Evolutionary conservation across 1,284 basidiomycete species (phyloP), one percentile per base, ranked within the genome.

Genomic region (Irpex sp.): DNA sequence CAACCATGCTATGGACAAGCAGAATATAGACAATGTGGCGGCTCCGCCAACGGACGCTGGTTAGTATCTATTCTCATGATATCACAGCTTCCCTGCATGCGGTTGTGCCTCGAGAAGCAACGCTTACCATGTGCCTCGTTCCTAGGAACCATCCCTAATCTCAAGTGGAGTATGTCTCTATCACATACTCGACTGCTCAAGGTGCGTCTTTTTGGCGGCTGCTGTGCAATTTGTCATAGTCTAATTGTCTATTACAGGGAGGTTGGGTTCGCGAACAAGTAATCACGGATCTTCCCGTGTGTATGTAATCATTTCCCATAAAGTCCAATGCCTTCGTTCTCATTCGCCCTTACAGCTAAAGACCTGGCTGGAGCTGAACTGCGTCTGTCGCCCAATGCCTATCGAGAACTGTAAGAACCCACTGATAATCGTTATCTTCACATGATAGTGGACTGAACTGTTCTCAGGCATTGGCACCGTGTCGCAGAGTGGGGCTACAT

Each of bases 311-410:
- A 44, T 8, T 19, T 11, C 40, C 9, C 48, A 44, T 61, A 54
- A 40, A 13, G 34, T 38, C 26, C 49, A 17, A 13, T 26, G 59
- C 31, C 44, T 26, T 59, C 48, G 54, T 60, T 54, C 31, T 64
- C 58, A 62, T 68, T 58, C 58, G 58, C 62, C 59, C 36, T 21
- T 64, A 59, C 57, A 72, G 71, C 71, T 1, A 70, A 72, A 62
- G 73, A 74, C 54, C 64, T 78, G 19, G 74, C 77, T 11, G 75
- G 71, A n/a, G 77, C 76, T n/a, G 75, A 79, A 61, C 71, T 78
- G 68, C 73, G 75, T 17, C 69, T 79, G 40, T 75, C 77, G 8
- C 69, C 73, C 11, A 75, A 74, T n/a, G 76, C 70, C 9, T 71
- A 73, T 63, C 73, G 74, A 63, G 73, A 71, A 59, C 66, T 72